phyloP scores from a whole-genome alignment of 768 basidiomycete genomes.

The Exsudoporus frostii region DNA sequence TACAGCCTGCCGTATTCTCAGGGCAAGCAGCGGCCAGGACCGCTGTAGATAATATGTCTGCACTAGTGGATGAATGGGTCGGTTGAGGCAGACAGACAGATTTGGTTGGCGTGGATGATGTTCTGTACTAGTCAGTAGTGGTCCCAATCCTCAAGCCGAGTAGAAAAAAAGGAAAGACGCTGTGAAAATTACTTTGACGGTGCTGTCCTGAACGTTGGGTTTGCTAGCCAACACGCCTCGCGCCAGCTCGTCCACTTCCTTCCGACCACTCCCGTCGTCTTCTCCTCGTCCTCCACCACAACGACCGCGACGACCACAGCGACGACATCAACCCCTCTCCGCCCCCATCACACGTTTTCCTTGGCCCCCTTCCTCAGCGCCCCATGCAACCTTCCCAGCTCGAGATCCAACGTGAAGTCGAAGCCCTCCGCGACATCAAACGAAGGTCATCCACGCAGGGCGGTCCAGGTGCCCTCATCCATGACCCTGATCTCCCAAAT shows the following conservation, averaged over 20 bases:
- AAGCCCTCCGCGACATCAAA: conserved; percentile 78
- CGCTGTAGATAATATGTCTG: conserved; percentile 8
- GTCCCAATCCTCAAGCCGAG: background rate
- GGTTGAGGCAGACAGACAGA: conserved; percentile 14
- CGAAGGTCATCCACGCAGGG: conserved; percentile 74
- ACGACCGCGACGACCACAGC: conserved; percentile 13
- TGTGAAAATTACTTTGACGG: conserved; percentile 14
- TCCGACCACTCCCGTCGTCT: background rate
- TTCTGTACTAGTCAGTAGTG: conserved; percentile 16
- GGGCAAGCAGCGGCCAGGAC: background rate
- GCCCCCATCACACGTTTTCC: conserved; percentile 14
- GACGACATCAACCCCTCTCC: conserved; percentile 6
- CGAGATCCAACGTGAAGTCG: conserved; percentile 85
- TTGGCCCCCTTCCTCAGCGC: background rate
- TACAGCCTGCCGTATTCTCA: background rate
- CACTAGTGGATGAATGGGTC: conserved; percentile 3
- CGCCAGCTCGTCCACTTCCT: background rate
- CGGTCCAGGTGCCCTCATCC: conserved; percentile 75
- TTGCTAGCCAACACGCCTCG: conserved; percentile 2
- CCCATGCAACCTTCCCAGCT: conserved; percentile 74
- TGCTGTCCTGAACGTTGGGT: background rate
- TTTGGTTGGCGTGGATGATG: conserved; percentile 17
- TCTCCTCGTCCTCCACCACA: background rate
- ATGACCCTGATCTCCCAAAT: conserved; percentile 91
- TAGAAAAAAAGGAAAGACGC: background rate